A percentile compares a stretch with the other conserved stretches of the same genome.
Conservation (phyloP, 345 rosid genomes). For the Carallia pectinifolia region DNA sequence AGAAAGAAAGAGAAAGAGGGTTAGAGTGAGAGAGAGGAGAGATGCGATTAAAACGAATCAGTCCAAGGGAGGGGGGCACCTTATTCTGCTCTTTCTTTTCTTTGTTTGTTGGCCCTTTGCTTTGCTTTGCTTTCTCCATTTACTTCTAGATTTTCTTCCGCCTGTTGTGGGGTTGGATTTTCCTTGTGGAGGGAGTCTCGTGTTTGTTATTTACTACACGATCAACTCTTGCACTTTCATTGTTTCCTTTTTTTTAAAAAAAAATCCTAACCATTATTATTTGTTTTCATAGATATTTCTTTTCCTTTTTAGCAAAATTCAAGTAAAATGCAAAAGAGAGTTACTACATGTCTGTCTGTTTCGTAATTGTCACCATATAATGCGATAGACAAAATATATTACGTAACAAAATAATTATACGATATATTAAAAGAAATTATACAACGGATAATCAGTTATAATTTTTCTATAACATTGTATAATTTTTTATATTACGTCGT, state of each 20-base stretch:
- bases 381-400: too few relatives aligned
- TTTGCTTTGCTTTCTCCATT: conserved; percentile 8
- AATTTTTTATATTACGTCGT: too few relatives aligned
- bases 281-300: neutral
- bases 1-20: neutral
- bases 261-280: too few relatives aligned
- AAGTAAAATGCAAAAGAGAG: neutral
- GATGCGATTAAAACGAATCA: conserved; percentile 26
- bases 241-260: too few relatives aligned
- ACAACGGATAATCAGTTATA: too few relatives aligned
- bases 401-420: too few relatives aligned
- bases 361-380: too few relatives aligned
- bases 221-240: neutral
- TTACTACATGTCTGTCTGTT: too few relatives aligned
- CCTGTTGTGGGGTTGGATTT: conserved; percentile 24
- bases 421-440: too few relatives aligned
- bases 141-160: conserved; percentile 15
- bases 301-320: neutral
- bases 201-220: conserved; percentile 1
- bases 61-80: conserved; percentile 26
- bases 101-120: conserved; percentile 2
- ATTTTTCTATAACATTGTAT: too few relatives aligned
- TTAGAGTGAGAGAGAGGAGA: conserved; percentile 5
- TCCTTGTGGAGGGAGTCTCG: conserved; percentile 16
- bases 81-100: conserved; percentile 23